A percentile compares a stretch with the other conserved stretches of the same genome.
Conservation (phyloP, 2,329 filamentous ascomycete genomes). For the Zalaria sp. region DNA sequence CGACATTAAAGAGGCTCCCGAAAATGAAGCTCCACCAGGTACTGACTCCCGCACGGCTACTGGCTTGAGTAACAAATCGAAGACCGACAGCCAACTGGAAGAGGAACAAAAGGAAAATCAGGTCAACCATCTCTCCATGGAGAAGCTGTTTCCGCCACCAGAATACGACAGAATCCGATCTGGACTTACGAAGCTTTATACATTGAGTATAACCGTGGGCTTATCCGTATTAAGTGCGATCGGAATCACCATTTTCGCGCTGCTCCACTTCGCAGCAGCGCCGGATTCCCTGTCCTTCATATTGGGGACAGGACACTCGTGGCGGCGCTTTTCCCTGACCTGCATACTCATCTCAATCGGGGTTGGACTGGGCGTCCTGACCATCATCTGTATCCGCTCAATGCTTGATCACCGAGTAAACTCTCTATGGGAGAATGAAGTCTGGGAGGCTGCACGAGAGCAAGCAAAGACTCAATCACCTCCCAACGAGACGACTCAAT, state of each 20-base stretch:
- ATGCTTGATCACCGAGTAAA: slow-evolving; percentile 50
- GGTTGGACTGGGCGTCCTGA: no score
- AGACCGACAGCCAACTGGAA: slow-evolving; percentile 27
- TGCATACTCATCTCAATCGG: no score
- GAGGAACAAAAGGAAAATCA: slow-evolving; percentile 28
- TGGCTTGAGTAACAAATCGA: slow-evolving; percentile 29
- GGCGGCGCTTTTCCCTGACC: no score
- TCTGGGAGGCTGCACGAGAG: slow-evolving; percentile 51
- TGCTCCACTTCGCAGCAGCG: no score
- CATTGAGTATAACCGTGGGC: slow-evolving; percentile 1
- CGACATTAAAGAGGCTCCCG: slow-evolving; percentile 26
- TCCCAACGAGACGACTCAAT: slow-evolving; percentile 53
- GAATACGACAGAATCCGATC: slow-evolving; percentile 28
- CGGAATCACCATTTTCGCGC: no score
- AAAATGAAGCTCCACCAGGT: slow-evolving; percentile 26
- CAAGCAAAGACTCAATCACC: slow-evolving; percentile 32
- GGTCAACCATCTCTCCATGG: slow-evolving; percentile 29
- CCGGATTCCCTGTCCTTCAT: no score
- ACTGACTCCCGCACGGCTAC: slow-evolving; percentile 27
- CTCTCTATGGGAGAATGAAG: slow-evolving; percentile 51
- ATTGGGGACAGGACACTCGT: no score
- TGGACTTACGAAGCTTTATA: slow-evolving; percentile 2
- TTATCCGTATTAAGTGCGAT: slow-evolving; percentile 8
- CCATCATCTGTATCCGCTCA: slow-evolving; percentile 31
- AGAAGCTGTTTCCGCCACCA: slow-evolving; percentile 40